A percentile compares a stretch with the other conserved stretches of the same genome.
These are phyloP conservation scores for Rhypophila decipiens DNA, from an alignment of 495 filamentous ascomycete genomes.

Conservation along the genomic window DNA sequence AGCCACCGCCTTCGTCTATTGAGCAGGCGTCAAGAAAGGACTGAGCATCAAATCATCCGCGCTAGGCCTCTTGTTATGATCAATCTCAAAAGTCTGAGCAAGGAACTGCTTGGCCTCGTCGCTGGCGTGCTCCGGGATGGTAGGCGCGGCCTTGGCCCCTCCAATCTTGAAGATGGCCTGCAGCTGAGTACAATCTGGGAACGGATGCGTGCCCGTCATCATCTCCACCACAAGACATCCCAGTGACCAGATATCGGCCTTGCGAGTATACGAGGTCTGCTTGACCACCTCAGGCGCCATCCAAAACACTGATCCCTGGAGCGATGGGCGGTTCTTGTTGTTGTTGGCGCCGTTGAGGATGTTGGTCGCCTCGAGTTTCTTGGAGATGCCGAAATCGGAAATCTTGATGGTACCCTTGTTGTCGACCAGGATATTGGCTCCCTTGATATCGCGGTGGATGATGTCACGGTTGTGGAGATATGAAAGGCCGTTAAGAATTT, in stretches of 20 bases:
- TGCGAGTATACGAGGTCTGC: conserved; percentile 94
- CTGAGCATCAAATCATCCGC: conserved; percentile 83
- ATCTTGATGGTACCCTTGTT: conserved; percentile 99
- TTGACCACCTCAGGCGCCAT: conserved; percentile 99
- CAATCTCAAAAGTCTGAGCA: conserved; percentile 85
- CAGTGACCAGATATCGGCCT: conserved; percentile 99
- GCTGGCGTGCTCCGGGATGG: conserved; percentile 81
- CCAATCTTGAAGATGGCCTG: conserved; percentile 99
- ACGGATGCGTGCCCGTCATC: conserved; percentile 95
- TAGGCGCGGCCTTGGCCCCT: conserved; percentile 75
- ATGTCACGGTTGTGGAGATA: conserved; percentile 94
- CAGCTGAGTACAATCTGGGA: conserved; percentile 93
- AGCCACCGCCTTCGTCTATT: not conserved
- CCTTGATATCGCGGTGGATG: conserved; percentile 98
- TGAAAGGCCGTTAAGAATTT: conserved; percentile 90
- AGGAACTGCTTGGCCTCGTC: conserved; percentile 82
- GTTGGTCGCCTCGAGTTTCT: conserved; percentile 50
- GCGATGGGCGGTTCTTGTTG: conserved; percentile 77
- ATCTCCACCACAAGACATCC: conserved; percentile 98
- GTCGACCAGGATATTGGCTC: conserved; percentile 96
- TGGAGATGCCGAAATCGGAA: conserved; percentile 98
- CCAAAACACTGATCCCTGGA: conserved; percentile 98
- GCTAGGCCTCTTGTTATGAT: conserved; percentile 83
- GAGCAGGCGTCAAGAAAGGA: conserved; percentile 63
- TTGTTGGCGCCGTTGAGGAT: conserved; percentile 54